These are phyloP conservation scores for Fusarium bulbicola DNA, from an alignment of 2,329 filamentous ascomycete species.

Conservation along the genomic window DNA sequence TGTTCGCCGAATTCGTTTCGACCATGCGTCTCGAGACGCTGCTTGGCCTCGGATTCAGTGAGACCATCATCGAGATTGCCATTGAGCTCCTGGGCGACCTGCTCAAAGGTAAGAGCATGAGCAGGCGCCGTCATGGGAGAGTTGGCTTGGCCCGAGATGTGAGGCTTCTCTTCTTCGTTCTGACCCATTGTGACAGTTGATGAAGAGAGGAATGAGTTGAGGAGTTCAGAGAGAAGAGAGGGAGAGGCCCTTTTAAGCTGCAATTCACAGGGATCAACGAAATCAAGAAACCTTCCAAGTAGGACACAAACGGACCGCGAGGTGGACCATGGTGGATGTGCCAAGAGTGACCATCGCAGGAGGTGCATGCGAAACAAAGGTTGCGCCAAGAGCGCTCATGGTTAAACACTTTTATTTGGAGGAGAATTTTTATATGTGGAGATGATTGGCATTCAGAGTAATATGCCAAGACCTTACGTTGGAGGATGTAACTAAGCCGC, in stretches of 20 bases:
- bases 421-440: constrained; percentile 14
- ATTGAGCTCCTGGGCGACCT: constrained; percentile 29
- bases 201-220: not conserved
- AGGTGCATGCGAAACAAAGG: not conserved
- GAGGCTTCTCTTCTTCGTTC: constrained; percentile 13
- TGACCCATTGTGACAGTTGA: constrained; percentile 19
- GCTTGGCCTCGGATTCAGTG: constrained; percentile 50
- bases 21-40: constrained; percentile 65
- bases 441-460: not conserved
- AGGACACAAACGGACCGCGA: not conserved
- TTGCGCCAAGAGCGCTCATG: not conserved
- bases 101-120: constrained; percentile 28
- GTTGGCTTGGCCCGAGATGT: constrained; percentile 39
- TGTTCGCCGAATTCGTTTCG: constrained; percentile 70
- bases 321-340: constrained; percentile 4
- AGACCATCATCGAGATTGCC: constrained; percentile 24
- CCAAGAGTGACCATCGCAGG: constrained; percentile 2
- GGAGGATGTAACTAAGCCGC: not conserved
- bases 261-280: not conserved
- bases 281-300: not conserved
- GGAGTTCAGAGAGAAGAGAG: not conserved
- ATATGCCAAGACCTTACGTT: not conserved
- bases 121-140: constrained; percentile 37
- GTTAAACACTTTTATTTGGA: constrained; percentile 18
- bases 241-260: constrained; percentile 3